These are phyloP conservation scores for Penicillium sp. DNA, from an alignment of 2,329 filamentous ascomycete genomes.

Conservation along the genomic window DNA sequence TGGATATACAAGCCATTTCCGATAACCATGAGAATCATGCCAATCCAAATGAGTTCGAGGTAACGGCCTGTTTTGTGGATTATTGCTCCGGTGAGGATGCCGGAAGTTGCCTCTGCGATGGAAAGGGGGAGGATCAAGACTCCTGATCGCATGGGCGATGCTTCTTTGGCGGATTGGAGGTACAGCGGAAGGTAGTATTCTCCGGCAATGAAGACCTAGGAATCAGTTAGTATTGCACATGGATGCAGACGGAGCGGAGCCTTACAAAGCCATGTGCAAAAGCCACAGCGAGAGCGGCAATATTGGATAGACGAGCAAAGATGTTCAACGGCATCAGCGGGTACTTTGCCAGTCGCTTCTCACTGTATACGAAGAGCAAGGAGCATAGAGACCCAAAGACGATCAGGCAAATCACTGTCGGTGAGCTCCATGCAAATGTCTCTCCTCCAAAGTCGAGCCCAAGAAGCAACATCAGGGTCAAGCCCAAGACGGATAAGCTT, in stretches of 20 bases:
- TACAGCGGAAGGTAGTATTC: conserved; percentile 71
- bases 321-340: conserved; percentile 65
- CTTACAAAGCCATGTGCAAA: conserved; percentile 47
- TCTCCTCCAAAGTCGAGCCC: conserved; percentile 54
- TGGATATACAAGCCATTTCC: conserved; percentile 49
- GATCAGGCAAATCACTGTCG: conserved; percentile 54
- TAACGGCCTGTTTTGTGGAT: conserved; percentile 51
- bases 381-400: conserved; percentile 49
- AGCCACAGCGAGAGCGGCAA: conserved; percentile 52
- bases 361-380: conserved; percentile 55
- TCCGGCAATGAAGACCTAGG: conserved; percentile 58
- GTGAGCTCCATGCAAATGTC: conserved; percentile 51
- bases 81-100: conserved; percentile 46
- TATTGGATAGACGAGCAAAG: conserved; percentile 54
- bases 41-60: conserved; percentile 45
- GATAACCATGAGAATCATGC: conserved; percentile 41
- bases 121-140: conserved; percentile 59
- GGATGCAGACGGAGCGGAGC: neutral
- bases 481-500: conserved; percentile 48
- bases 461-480: conserved; percentile 51
- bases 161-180: conserved; percentile 63
- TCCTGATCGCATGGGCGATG: conserved; percentile 57
- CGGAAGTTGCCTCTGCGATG: conserved; percentile 42
- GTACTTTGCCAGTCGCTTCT: conserved; percentile 59
- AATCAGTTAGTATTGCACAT: conserved; percentile 5